phyloP scores from a whole-genome alignment of 345 rosid genomes.

The Lumnitzera littorea region DNA sequence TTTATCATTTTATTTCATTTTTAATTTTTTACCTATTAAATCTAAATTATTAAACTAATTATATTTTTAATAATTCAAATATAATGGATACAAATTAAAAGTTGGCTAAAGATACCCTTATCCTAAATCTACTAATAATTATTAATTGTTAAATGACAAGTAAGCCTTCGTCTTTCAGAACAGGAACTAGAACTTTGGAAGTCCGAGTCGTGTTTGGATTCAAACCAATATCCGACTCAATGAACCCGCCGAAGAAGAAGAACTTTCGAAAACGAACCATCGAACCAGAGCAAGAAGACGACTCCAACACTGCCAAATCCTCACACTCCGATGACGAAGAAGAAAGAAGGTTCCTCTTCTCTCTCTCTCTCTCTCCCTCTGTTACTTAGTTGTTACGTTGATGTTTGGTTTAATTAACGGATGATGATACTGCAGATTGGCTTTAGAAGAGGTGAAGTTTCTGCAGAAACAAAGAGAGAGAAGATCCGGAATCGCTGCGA shows the following conservation, averaged over 20 bases:
- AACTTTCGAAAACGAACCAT: conserved; percentile 65
- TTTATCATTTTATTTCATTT: no score
- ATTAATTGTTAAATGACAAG: no score
- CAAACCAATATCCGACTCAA: not conserved
- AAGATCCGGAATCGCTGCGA: conserved; percentile 66
- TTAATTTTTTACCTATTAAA: no score
- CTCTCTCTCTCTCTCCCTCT: not conserved
- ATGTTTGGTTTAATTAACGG: not conserved
- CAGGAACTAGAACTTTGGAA: no score
- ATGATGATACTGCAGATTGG: conserved; percentile 30
- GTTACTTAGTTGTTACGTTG: not conserved
- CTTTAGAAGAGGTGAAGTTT: conserved; percentile 88
- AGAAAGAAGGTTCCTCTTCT: conserved; percentile 44
- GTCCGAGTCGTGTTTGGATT: not conserved
- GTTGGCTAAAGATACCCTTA: no score
- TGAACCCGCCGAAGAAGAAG: conserved; percentile 32
- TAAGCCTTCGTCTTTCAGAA: no score
- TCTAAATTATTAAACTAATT: no score
- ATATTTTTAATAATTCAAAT: no score
- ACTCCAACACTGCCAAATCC: conserved; percentile 7
- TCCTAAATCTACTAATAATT: no score
- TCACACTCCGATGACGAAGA: conserved; percentile 55
- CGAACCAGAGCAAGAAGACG: conserved; percentile 46
- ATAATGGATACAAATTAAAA: no score
- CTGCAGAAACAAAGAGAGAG: conserved; percentile 93